Percentiles rank a stretch among this genome's conserved stretches.
phyloP scores from a whole-genome alignment of 495 filamentous ascomycete species.

The Aspergillus nanangensis region DNA sequence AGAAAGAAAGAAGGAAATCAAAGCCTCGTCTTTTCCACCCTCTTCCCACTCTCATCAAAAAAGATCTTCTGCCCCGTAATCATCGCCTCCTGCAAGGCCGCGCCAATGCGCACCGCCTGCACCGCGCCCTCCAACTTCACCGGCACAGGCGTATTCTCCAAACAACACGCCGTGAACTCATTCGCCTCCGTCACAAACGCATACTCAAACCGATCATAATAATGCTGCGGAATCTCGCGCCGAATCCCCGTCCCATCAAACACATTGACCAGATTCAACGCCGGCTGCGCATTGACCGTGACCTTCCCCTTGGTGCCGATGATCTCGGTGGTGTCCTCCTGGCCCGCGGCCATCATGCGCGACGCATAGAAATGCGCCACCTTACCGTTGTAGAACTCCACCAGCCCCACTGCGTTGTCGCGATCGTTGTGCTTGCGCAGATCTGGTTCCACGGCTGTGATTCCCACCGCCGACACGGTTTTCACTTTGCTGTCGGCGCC shows the following conservation, averaged over 20 bases:
- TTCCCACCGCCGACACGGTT: conserved; percentile 48
- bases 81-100: conserved; percentile 56
- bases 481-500: conserved; percentile 45
- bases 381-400: conserved; percentile 58
- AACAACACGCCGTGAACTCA: conserved; percentile 51
- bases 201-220: conserved; percentile 58
- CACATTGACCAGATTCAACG: conserved; percentile 47
- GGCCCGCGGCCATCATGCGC: conserved; percentile 61
- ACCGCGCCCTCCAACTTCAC: conserved; percentile 52
- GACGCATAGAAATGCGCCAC: conserved; percentile 58
- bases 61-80: conserved; percentile 53
- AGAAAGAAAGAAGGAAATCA: too few relatives aligned
- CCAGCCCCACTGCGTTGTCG: conserved; percentile 59
- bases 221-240: conserved; percentile 52
- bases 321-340: conserved; percentile 61
- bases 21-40: conserved; percentile 24
- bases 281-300: conserved; percentile 51
- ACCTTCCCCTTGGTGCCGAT: conserved; percentile 60
- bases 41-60: conserved; percentile 45
- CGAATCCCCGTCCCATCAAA: conserved; percentile 44
- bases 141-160: conserved; percentile 50
- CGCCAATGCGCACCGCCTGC: conserved; percentile 56
- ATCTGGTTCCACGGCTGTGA: conserved; percentile 58
- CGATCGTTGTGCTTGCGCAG: conserved; percentile 53
- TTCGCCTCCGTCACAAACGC: conserved; percentile 61